Conservation (phyloP, 495 filamentous ascomycete species). For the Penicillium coffeae region DNA sequence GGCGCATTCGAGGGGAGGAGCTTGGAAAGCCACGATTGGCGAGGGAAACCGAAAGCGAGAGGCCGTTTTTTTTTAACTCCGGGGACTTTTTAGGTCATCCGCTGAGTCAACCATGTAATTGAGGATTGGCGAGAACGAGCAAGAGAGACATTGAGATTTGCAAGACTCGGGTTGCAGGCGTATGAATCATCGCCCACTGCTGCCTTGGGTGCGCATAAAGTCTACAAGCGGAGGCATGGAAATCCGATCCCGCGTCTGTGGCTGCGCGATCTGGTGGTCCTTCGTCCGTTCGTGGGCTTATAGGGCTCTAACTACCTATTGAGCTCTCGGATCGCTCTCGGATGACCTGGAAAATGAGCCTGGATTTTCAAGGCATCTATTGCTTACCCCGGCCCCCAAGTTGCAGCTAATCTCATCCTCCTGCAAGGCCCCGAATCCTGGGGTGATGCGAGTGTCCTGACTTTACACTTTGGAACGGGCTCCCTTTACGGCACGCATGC, state of each 20-base stretch:
- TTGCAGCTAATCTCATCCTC: not conserved
- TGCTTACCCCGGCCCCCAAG: not conserved
- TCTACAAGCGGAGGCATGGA: not conserved
- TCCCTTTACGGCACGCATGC: not conserved
- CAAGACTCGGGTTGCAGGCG: no score
- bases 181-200: no score
- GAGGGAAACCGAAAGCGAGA: slow-evolving; percentile 2
- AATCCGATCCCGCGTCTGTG: not conserved
- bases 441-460: not conserved
- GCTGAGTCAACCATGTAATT: not conserved
- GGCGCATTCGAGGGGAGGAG: slow-evolving; percentile 14
- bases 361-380: not conserved
- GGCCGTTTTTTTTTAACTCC: not conserved
- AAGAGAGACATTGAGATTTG: not conserved
- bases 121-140: not conserved
- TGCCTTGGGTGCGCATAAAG: not conserved
- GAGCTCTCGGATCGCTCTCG: not conserved
- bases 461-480: slow-evolving; percentile 1
- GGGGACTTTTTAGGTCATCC: not conserved
- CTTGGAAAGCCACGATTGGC: not conserved
- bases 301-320: not conserved
- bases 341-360: not conserved
- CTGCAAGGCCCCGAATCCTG: not conserved
- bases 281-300: not conserved
- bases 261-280: not conserved